These are phyloP conservation scores for Diospyros lotus DNA, from an alignment of 148 eudicot species.

Conservation along the genomic window DNA sequence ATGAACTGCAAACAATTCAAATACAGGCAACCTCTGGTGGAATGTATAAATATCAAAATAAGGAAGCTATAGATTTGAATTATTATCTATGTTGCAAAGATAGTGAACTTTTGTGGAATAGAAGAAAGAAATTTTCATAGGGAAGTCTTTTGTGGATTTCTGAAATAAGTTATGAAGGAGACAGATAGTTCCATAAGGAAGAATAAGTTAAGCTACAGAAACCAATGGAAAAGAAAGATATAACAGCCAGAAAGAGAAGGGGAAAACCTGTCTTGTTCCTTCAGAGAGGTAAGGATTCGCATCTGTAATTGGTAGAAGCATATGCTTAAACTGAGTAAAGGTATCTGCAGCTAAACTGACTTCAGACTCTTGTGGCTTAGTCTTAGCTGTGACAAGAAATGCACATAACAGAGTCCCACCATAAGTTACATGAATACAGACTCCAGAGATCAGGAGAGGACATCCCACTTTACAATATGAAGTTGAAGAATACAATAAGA, in stretches of 20 bases:
- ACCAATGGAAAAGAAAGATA: not conserved
- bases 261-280: constrained; percentile 91
- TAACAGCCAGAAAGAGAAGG: not conserved
- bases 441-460: not conserved
- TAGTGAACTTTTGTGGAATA: not conserved
- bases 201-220: not conserved
- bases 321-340: constrained; percentile 79
- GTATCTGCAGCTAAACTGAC: constrained; percentile 51
- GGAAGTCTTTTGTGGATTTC: not conserved
- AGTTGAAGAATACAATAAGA: not conserved
- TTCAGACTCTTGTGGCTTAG: constrained; percentile 67
- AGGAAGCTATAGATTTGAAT: not conserved
- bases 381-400: constrained; percentile 43
- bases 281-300: constrained; percentile 89
- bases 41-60: not conserved
- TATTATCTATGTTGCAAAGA: not conserved
- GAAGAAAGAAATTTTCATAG: not conserved
- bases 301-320: constrained; percentile 90
- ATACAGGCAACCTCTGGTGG: not conserved
- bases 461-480: not conserved
- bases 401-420: not conserved
- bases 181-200: not conserved
- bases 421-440: not conserved
- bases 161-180: not conserved
- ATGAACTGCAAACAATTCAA: constrained; percentile 1